Evolutionary conservation across 2,329 filamentous ascomycete genomes (phyloP).

Genomic region (Pseudonectria buxi): DNA sequence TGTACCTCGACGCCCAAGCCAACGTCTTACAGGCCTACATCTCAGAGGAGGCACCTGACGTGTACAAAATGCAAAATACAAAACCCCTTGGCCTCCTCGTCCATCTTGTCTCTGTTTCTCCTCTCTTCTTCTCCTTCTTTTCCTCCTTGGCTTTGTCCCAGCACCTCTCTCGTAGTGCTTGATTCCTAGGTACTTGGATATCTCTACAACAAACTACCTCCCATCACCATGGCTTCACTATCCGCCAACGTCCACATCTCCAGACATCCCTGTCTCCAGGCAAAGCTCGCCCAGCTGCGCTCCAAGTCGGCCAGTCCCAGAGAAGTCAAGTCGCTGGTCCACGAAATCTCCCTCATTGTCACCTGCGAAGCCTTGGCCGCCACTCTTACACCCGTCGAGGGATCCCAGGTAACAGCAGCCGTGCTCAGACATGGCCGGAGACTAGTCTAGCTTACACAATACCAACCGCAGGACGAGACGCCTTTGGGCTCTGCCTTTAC

Average conservation of each 20-base stretch:
- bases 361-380: slow-evolving; percentile 72
- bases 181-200: slow-evolving; percentile 2
- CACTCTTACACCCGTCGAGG: slow-evolving; percentile 49
- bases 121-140: slow-evolving; percentile 9
- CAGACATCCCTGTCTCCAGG: slow-evolving; percentile 74
- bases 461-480: slow-evolving; percentile 58
- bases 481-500: slow-evolving; percentile 73
- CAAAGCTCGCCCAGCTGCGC: slow-evolving; percentile 85
- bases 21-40: too few species aligned
- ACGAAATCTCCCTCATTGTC: slow-evolving; percentile 80
- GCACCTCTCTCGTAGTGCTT: slow-evolving; percentile 15
- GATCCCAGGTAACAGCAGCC: slow-evolving; percentile 52
- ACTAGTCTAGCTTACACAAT: slow-evolving; percentile 1
- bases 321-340: slow-evolving; percentile 74
- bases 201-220: too few species aligned
- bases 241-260: slow-evolving; percentile 69
- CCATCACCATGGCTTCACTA: slow-evolving; percentile 31
- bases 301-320: slow-evolving; percentile 62
- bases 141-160: slow-evolving; percentile 21
- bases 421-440: not conserved
- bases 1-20: too few species aligned
- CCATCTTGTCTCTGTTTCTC: slow-evolving; percentile 1
- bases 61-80: slow-evolving; percentile 9
- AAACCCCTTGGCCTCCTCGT: slow-evolving; percentile 8
- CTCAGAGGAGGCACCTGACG: slow-evolving; percentile 1